A percentile compares a stretch with the other conserved stretches of the same genome.
Conservation (phyloP, 805 yeast species). For the Schizosaccharomyces japonicus region DNA sequence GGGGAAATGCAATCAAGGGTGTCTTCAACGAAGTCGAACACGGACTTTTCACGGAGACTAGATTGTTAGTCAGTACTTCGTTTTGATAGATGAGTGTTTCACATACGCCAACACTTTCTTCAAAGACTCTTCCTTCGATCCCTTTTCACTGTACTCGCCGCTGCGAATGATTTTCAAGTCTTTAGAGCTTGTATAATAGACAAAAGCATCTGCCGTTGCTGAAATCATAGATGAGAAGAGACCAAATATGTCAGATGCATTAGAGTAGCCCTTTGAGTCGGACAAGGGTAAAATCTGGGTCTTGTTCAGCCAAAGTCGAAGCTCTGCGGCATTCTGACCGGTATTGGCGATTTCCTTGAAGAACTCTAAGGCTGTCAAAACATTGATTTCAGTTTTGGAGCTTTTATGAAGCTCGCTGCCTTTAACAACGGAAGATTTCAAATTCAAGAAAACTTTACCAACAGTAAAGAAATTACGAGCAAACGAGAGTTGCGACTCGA, state of each 20-base stretch:
- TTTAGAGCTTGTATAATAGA: not conserved
- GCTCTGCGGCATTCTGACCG: not conserved
- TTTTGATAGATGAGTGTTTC: no score
- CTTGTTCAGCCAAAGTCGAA: not conserved
- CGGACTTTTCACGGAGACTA: no score
- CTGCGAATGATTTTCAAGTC: not conserved
- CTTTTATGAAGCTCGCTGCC: not conserved
- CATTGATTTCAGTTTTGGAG: not conserved
- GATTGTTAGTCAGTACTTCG: no score
- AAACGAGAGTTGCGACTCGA: not conserved
- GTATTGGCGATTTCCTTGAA: not conserved
- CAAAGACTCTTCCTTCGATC: no score
- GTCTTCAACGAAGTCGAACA: no score
- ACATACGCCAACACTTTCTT: no score
- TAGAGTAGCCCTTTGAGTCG: not conserved
- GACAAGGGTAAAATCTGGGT: not conserved
- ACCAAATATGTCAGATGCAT: not conserved
- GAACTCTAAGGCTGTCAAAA: not conserved
- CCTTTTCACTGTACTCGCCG: not conserved
- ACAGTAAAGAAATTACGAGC: not conserved
- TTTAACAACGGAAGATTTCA: no score
- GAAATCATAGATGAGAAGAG: not conserved
- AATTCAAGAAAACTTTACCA: not conserved
- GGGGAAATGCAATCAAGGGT: no score
- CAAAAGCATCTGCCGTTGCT: not conserved